Evolutionary conservation across 164 flowering plant species (phyloP).

Genomic region (Platanus orientalis): DNA sequence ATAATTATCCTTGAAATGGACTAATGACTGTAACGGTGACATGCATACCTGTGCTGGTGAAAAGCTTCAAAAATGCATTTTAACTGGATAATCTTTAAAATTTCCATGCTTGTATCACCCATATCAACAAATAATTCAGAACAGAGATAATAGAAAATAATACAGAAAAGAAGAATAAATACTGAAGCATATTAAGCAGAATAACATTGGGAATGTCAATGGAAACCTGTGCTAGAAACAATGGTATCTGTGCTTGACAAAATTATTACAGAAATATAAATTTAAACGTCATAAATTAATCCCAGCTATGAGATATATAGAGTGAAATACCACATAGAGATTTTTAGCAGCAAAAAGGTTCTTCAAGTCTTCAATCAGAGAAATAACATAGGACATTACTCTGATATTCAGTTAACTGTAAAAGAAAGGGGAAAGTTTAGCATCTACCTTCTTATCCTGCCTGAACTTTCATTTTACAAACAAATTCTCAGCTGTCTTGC

Average conservation of each 20-base stretch:
- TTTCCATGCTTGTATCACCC: neutral
- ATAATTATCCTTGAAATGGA: neutral
- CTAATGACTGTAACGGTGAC: no score
- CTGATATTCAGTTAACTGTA: neutral
- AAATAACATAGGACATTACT: neutral
- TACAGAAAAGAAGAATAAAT: no score
- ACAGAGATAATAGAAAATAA: neutral
- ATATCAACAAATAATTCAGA: neutral
- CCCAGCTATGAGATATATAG: neutral
- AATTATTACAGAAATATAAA: neutral
- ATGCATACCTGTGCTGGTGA: neutral
- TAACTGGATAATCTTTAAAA: neutral
- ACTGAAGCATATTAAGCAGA: neutral
- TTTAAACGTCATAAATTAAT: neutral
- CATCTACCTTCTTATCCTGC: conserved; percentile 2
- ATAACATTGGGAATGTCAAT: no score
- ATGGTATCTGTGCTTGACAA: neutral
- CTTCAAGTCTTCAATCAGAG: neutral
- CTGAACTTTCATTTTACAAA: neutral
- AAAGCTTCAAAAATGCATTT: neutral
- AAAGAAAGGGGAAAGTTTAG: neutral
- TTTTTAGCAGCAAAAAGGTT: neutral
- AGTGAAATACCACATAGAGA: neutral
- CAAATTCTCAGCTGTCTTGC: neutral
- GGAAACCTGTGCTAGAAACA: neutral